Percentiles rank a stretch among this genome's conserved stretches.
These are phyloP conservation scores for Paracoccidioides brasiliensis DNA, from an alignment of 2,329 filamentous ascomycete genomes.

Conservation along the genomic window DNA sequence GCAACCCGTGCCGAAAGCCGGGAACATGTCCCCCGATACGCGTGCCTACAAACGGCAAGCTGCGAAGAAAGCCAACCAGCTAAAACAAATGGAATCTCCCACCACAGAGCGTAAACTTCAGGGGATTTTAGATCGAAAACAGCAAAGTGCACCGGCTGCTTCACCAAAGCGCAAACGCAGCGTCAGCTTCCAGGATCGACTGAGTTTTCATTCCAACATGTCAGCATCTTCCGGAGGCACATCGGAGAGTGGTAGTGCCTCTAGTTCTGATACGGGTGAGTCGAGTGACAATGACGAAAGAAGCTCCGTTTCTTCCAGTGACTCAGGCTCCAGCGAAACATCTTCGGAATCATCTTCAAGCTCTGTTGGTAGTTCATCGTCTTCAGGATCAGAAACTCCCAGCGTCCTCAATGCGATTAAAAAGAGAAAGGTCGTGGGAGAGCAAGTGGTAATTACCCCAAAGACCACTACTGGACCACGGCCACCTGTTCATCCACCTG, in stretches of 20 bases:
- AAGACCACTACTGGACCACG: constrained; percentile 7
- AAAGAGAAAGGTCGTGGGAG: not conserved
- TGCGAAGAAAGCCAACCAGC: not conserved
- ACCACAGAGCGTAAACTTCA: not conserved
- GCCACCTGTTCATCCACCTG: constrained; percentile 27
- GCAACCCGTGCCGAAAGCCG: constrained; percentile 6
- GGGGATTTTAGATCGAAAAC: not conserved
- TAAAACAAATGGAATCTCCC: not conserved
- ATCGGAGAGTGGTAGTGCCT: constrained; percentile 9
- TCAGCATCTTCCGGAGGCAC: constrained; percentile 7
- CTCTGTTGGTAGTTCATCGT: constrained; percentile 17
- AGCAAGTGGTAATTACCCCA: not conserved
- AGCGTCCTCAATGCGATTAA: not conserved
- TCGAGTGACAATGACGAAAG: constrained; percentile 14
- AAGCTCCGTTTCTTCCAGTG: constrained; percentile 12
- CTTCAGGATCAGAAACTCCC: constrained; percentile 12
- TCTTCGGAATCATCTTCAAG: constrained; percentile 7
- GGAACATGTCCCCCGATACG: constrained; percentile 9
- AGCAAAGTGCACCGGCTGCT: constrained; percentile 8
- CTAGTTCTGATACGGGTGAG: constrained; percentile 10
- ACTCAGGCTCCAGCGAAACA: constrained; percentile 9
- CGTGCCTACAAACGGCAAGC: not conserved
- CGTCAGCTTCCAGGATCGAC: constrained; percentile 21
- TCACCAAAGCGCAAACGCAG: constrained; percentile 21
- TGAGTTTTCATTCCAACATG: constrained; percentile 3